Conservation (phyloP, 768 basidiomycete genomes). For the Tephrocybe sp. region DNA sequence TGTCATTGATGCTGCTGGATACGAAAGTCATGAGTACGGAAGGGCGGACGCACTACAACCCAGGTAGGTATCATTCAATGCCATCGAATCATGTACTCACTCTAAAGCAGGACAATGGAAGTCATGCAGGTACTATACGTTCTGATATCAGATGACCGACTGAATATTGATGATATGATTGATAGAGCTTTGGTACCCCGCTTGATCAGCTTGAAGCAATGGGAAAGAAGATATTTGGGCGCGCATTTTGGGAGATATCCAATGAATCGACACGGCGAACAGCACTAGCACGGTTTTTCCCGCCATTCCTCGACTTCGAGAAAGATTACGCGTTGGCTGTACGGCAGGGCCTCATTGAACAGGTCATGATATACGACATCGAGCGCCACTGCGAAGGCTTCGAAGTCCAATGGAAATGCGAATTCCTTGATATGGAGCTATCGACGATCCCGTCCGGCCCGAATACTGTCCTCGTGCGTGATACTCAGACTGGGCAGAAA, state of each 20-base stretch:
- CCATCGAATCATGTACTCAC: background rate
- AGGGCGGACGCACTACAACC: constrained; percentile 17
- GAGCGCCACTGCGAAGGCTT: constrained; percentile 17
- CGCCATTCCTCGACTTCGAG: constrained; percentile 17
- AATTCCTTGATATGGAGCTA: constrained; percentile 16
- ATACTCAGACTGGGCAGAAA: constrained; percentile 10
- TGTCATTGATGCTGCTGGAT: constrained; percentile 15
- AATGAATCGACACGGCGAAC: constrained; percentile 12
- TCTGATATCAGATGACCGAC: background rate
- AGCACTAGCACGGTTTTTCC: constrained; percentile 15
- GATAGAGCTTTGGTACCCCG: constrained; percentile 12
- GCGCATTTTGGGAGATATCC: constrained; percentile 17
- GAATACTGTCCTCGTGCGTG: constrained; percentile 10
- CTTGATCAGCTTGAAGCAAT: constrained; percentile 12
- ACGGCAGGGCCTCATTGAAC: constrained; percentile 18
- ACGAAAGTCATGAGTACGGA: constrained; percentile 17
- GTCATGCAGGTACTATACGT: constrained; percentile 10
- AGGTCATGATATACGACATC: constrained; percentile 17
- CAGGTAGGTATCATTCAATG: background rate
- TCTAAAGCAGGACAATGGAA: constrained; percentile 13
- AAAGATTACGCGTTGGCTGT: constrained; percentile 17
- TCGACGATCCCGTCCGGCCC: constrained; percentile 1
- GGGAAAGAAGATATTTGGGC: constrained; percentile 17
- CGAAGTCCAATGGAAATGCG: constrained; percentile 15
- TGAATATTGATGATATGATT: background rate